These are phyloP conservation scores for Geotrichum ghanense DNA, from an alignment of 805 yeast genomes.

Conservation along the genomic window DNA sequence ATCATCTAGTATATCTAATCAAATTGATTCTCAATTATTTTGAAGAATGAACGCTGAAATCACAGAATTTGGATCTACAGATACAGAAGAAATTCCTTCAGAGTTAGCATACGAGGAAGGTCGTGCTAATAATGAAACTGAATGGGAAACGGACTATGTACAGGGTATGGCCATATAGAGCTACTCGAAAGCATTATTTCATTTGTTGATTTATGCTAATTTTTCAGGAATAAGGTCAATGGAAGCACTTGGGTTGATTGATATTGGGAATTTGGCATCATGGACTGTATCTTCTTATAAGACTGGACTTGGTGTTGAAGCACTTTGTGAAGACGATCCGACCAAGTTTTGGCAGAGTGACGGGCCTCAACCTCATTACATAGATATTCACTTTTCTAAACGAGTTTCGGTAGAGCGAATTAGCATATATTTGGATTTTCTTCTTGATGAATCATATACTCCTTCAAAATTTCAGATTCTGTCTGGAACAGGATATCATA, in stretches of 20 bases:
- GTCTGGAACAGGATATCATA: conserved; percentile 77
- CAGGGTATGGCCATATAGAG: background rate
- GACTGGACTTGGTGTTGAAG: conserved; percentile 58
- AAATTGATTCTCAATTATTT: too few species aligned
- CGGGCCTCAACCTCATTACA: conserved; percentile 76
- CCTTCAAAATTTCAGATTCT: conserved; percentile 56
- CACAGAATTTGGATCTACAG: background rate
- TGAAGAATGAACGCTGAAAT: too few species aligned
- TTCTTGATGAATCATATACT: conserved; percentile 82
- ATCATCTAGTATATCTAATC: too few species aligned
- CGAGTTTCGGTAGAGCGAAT: conserved; percentile 57
- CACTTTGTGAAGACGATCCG: conserved; percentile 59
- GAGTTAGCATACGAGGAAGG: background rate
- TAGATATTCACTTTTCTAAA: conserved; percentile 72
- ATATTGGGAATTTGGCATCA: conserved; percentile 68
- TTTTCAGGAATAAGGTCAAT: conserved; percentile 18
- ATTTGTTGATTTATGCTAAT: too few species aligned
- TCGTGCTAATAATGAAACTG: background rate
- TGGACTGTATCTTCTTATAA: conserved; percentile 79
- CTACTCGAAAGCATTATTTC: too few species aligned
- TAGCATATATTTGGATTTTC: conserved; percentile 58
- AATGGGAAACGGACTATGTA: conserved; percentile 1
- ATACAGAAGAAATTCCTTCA: background rate
- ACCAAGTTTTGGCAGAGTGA: conserved; percentile 88
- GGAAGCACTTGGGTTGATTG: conserved; percentile 50